Evolutionary conservation across 1,139 yeast genomes (phyloP).

Genomic region (Geotrichum citri-aurantii): DNA sequence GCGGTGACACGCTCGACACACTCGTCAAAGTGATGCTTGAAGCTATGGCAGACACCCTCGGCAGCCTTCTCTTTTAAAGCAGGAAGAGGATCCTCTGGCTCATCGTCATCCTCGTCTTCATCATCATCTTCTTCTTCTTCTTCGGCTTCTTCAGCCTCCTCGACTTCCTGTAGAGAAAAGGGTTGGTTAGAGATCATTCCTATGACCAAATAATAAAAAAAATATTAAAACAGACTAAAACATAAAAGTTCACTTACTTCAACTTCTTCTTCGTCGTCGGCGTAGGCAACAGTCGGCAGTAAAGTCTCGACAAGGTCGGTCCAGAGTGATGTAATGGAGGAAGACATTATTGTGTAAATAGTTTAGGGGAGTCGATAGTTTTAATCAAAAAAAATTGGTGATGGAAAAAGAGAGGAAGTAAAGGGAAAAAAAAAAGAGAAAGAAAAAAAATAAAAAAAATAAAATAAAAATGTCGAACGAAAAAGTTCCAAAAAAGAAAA

Average conservation of each 20-base stretch:
- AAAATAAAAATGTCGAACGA: not conserved
- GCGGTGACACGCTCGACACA: conserved; percentile 92
- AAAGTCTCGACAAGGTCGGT: conserved; percentile 74
- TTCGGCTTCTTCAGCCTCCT: conserved; percentile 24
- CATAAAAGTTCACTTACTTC: not conserved
- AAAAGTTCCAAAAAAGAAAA: not conserved
- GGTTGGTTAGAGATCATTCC: conserved; percentile 10
- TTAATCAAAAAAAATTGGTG: not conserved
- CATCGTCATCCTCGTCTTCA: conserved; percentile 39
- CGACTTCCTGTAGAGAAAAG: conserved; percentile 6
- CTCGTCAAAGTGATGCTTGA: conserved; percentile 85
- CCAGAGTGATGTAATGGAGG: conserved; percentile 49
- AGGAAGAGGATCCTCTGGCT: conserved; percentile 35
- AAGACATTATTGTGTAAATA: conserved; percentile 1
- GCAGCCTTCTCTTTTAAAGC: conserved; percentile 39
- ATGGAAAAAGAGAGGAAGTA: not conserved
- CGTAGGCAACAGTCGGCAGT: conserved; percentile 75
- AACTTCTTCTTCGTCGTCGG: conserved; percentile 56
- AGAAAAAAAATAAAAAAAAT: not conserved
- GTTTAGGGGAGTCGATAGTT: not conserved
- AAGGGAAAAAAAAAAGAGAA: not conserved
- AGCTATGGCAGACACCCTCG: conserved; percentile 63
- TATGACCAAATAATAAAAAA: not conserved
- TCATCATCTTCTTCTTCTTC: conserved; percentile 33
- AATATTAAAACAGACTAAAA: not conserved